These are phyloP conservation scores for Botryotinia globosa DNA, from an alignment of 2,329 filamentous ascomycete genomes.

Conservation along the genomic window DNA sequence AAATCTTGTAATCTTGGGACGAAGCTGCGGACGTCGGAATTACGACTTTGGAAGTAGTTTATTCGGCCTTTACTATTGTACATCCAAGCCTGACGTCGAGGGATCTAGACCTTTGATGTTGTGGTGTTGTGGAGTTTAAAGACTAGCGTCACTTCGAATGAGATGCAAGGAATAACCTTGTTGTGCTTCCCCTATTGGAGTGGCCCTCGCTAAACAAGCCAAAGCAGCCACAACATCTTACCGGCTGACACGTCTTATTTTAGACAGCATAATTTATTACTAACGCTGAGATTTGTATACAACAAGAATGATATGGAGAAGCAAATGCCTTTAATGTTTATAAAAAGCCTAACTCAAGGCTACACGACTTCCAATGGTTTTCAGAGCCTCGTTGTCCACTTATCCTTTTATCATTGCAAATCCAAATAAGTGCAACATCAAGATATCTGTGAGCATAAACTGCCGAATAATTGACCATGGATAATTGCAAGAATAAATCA, in stretches of 20 bases:
- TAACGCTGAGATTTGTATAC: rapidly evolving
- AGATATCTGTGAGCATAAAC: not conserved
- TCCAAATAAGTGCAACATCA: not conserved
- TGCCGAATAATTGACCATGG: not conserved
- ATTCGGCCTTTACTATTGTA: not conserved
- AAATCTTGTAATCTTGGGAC: too few species aligned
- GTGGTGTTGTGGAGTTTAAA: not conserved
- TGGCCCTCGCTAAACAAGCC: not conserved
- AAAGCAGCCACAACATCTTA: not conserved
- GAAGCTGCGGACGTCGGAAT: rapidly evolving
- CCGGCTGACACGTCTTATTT: not conserved
- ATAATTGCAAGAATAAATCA: not conserved
- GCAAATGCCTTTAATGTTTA: not conserved
- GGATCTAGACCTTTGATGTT: too few species aligned
- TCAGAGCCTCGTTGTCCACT: not conserved
- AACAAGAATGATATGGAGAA: not conserved
- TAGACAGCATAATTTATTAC: not conserved
- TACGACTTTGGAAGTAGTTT: not conserved
- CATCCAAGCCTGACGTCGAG: rapidly evolving
- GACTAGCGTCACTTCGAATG: not conserved
- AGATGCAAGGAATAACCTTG: not conserved
- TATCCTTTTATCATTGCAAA: not conserved
- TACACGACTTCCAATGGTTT: not conserved
- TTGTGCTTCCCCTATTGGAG: not conserved
- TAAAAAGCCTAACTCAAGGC: not conserved